Conservation (phyloP, 768 basidiomycete genomes). For the Naganishia friedmannii region DNA sequence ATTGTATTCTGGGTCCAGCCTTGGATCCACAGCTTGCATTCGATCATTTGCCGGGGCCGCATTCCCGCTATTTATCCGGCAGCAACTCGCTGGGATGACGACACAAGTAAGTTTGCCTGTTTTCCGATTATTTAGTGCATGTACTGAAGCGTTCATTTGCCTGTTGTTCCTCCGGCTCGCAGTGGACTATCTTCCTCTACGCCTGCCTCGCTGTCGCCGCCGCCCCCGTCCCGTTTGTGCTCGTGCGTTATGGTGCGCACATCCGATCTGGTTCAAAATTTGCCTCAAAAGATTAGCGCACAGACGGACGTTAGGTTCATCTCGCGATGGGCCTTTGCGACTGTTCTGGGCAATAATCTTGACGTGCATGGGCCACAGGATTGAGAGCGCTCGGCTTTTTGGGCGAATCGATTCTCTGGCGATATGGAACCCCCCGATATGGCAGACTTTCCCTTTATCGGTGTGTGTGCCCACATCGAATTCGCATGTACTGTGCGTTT, state of each 20-base stretch:
- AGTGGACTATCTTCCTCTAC: constrained; percentile 16
- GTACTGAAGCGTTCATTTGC: too few species aligned
- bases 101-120: neutral
- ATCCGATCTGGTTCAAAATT: constrained; percentile 1
- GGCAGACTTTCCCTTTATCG: too few species aligned
- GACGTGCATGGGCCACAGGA: too few species aligned
- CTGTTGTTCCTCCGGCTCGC: neutral
- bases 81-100: constrained; percentile 17
- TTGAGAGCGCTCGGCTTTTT: too few species aligned
- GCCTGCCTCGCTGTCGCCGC: neutral
- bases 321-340: too few species aligned
- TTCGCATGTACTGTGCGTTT: too few species aligned
- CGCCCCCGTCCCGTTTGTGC: constrained; percentile 2
- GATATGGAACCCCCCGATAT: too few species aligned
- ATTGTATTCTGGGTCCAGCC: constrained; percentile 54
- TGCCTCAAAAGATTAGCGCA: neutral
- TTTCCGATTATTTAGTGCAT: neutral
- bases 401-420: too few species aligned
- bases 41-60: constrained; percentile 68
- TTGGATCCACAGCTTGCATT: constrained; percentile 64
- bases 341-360: too few species aligned
- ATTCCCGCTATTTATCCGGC: constrained; percentile 67
- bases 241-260: constrained; percentile 12
- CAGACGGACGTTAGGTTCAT: too few species aligned
- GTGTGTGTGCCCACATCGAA: too few species aligned